phyloP scores from a whole-genome alignment of 768 basidiomycete species.

The Amyloporia xantha region DNA sequence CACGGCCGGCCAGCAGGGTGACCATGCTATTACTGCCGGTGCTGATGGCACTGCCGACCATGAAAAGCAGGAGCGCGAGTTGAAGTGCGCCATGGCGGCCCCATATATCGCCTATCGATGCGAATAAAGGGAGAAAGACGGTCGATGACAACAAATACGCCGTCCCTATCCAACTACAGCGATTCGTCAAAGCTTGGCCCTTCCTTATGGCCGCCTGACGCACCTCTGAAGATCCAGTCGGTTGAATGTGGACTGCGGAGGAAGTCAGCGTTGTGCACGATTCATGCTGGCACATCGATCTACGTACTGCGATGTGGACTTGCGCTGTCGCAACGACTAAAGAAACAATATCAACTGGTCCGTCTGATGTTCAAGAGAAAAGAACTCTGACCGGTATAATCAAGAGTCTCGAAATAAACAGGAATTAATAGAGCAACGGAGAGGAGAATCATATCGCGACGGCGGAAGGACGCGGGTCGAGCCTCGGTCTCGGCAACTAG shows the following conservation, averaged over 20 bases:
- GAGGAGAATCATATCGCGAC: conserved; percentile 15
- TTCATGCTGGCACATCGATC: neutral
- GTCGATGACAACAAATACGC: conserved; percentile 44
- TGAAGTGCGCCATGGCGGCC: conserved; percentile 44
- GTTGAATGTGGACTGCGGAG: conserved; percentile 26
- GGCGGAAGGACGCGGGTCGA: neutral
- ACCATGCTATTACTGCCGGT: conserved; percentile 41
- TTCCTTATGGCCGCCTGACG: neutral
- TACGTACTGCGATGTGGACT: conserved; percentile 40
- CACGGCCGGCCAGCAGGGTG: conserved; percentile 40
- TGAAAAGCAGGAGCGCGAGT: conserved; percentile 36
- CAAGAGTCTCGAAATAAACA: conserved; percentile 34
- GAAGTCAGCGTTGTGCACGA: neutral
- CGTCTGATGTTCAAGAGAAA: no score
- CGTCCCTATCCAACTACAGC: conserved; percentile 40
- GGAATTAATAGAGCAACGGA: conserved; percentile 35
- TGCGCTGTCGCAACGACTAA: conserved; percentile 48
- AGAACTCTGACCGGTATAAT: conserved; percentile 28
- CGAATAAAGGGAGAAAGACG: conserved; percentile 47
- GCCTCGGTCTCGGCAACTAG: no score
- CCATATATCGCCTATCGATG: conserved; percentile 42
- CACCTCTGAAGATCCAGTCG: conserved; percentile 29
- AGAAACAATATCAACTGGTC: no score
- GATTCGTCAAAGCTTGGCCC: neutral
- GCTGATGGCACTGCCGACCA: conserved; percentile 39